Base-by-base conservation (phyloP, 1,284 basidiomycete species). In the Afroboletus lepidellus region DNA sequence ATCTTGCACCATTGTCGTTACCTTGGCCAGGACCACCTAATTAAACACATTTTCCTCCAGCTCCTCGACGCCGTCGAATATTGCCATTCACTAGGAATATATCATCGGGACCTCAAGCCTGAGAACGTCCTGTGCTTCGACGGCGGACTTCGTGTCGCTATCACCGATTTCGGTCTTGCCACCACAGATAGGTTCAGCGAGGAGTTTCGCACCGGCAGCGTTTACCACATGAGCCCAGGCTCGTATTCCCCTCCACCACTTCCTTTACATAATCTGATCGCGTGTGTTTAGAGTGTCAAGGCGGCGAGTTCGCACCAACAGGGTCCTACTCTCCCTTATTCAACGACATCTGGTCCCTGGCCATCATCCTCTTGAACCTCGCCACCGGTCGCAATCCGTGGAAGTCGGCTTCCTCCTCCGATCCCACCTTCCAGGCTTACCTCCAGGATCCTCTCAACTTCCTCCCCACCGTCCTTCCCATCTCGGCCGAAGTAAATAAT, bases 291-390 rank as follows among this genome's bases (percentile, higher is more conserved):
- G 96, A 98, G 73, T 98, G 95, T 70, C 92, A 96, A 72, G 94
- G 94, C 49, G 92, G 90, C 56, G 77, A 85, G 44, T 90, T 87
- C 63, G 82, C 81, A 30, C 79, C 80, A 21, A 78, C 76, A 48
- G 78, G 84, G 71, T 73, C 80, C 65, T 98, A 98, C 74, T 91
- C 87, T 18, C 94, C 95, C 15, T 80, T 84, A 63, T 84, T 83
- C 68, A 97, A 96, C 72, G 96, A 99, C 73, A 84, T 99, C 59
- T 99, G 97, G 96, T 96, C 96, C 21, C 81, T 99, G 55, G 96
- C 96, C 39, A 94, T 99, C 63, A 88, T 92, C 58, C 87, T 99
- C 43, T 87, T 98, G 69, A 98, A 98, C 72, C 84, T 99, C 50
- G 89, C 93, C 46, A 97, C 93, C 39, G 94, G 94, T 18, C 87